A percentile compares a stretch with the other conserved stretches of the same genome.
phyloP scores from a whole-genome alignment of 192 early-diverging fungal genomes.

The Rhizoclosmatium sp. region DNA sequence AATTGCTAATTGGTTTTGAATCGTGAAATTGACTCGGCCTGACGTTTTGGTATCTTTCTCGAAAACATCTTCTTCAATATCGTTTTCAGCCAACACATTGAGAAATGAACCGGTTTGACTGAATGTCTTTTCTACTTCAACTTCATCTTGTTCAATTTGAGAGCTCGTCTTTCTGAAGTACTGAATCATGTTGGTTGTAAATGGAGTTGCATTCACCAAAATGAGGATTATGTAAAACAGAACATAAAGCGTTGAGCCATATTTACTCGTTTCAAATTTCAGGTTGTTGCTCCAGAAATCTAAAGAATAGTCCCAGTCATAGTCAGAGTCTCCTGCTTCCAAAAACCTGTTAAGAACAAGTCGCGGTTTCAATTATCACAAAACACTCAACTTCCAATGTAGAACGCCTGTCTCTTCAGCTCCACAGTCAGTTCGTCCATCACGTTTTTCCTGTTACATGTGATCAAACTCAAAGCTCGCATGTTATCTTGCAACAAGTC shows the following conservation, averaged over 20 bases:
- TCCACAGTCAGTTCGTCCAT: not conserved
- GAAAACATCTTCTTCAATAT: not conserved
- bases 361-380: too few species aligned
- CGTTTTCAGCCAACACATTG: too few species aligned
- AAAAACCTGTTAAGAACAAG: too few species aligned
- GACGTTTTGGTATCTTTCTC: not conserved
- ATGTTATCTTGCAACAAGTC: not conserved
- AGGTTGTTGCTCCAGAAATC: not conserved
- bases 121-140: too few species aligned
- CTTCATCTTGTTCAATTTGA: too few species aligned
- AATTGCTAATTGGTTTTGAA: constrained; percentile 16
- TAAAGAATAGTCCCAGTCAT: not conserved
- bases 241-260: not conserved
- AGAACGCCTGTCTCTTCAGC: not conserved
- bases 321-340: not conserved
- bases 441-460: not conserved
- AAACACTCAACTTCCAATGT: not conserved
- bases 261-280: not conserved
- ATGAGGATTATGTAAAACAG: too few species aligned
- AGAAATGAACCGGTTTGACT: too few species aligned
- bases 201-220: too few species aligned
- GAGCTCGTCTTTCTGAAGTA: too few species aligned
- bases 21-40: constrained; percentile 9
- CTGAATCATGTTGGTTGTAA: too few species aligned
- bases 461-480: not conserved